phyloP scores from a whole-genome alignment of 805 yeast genomes.

The Nakazawaea holstii region DNA sequence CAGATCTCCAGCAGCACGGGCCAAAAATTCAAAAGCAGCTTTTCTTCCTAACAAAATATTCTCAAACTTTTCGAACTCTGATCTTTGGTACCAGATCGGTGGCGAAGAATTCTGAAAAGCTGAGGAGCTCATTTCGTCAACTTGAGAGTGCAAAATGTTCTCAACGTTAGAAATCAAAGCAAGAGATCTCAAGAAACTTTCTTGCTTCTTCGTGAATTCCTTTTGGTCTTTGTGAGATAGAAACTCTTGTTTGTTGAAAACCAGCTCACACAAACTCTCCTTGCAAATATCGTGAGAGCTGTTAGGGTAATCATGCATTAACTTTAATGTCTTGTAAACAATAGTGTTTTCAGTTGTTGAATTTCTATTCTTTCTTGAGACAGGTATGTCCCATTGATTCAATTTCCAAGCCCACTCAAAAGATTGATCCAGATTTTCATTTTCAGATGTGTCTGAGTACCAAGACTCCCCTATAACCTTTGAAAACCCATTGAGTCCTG shows the following conservation, averaged over 20 bases:
- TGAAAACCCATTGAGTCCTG: slow-evolving; percentile 58
- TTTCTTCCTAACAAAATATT: slow-evolving; percentile 38
- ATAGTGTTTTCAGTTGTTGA: slow-evolving; percentile 33
- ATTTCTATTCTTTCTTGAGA: slow-evolving; percentile 16
- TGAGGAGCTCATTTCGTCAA: neutral
- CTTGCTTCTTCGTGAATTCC: neutral
- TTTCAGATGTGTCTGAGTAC: neutral
- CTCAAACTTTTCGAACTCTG: slow-evolving; percentile 34
- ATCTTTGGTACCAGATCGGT: slow-evolving; percentile 29
- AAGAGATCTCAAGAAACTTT: slow-evolving; percentile 18
- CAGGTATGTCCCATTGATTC: slow-evolving; percentile 68
- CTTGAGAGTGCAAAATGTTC: slow-evolving; percentile 14
- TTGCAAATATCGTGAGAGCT: slow-evolving; percentile 16
- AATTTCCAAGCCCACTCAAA: slow-evolving; percentile 76
- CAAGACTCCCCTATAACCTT: slow-evolving; percentile 23
- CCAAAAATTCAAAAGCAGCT: slow-evolving; percentile 28
- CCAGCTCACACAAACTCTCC: slow-evolving; percentile 17
- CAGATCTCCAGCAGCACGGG: neutral
- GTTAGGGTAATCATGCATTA: slow-evolving; percentile 31
- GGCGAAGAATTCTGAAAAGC: slow-evolving; percentile 12
- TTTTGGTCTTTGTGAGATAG: slow-evolving; percentile 9
- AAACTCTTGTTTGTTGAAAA: slow-evolving; percentile 13
- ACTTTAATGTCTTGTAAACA: slow-evolving; percentile 48
- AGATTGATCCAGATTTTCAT: neutral
- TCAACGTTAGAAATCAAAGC: slow-evolving; percentile 15